Conservation (phyloP, 139 green algal species). For the Monoraphidium neglectum region DNA sequence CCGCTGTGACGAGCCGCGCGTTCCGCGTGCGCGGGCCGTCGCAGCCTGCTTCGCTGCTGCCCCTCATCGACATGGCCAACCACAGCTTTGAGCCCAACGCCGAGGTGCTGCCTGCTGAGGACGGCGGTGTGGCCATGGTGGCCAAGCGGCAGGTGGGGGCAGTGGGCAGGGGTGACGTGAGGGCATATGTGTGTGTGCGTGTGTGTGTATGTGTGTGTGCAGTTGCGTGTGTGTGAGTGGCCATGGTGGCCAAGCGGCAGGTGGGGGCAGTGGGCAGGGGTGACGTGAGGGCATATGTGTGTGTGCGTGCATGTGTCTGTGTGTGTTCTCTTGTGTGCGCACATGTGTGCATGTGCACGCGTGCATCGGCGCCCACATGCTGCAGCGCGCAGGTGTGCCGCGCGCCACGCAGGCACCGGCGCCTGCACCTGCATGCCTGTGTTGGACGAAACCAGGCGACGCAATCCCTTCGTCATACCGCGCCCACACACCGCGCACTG, state of each 20-base stretch:
- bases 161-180: background rate
- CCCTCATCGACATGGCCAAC: slow-evolving; percentile 87
- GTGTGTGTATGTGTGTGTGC: too few species aligned
- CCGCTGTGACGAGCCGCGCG: slow-evolving; percentile 68
- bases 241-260: slow-evolving; percentile 43
- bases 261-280: slow-evolving; percentile 10
- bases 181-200: background rate
- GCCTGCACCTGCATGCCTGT: too few species aligned
- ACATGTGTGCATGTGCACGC: slow-evolving; percentile 37
- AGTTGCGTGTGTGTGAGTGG: slow-evolving; percentile 8
- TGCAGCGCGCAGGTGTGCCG: too few species aligned
- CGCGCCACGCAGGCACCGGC: too few species aligned
- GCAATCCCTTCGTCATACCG: too few species aligned
- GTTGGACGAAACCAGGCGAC: too few species aligned
- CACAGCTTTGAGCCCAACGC: slow-evolving; percentile 71
- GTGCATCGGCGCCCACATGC: too few species aligned
- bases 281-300: slow-evolving; percentile 4
- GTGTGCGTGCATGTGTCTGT: too few species aligned
- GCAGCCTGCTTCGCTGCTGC: slow-evolving; percentile 72
- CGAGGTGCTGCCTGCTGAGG: slow-evolving; percentile 42
- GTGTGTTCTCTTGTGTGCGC: too few species aligned
- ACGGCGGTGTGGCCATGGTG: slow-evolving; percentile 41
- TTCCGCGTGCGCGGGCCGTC: slow-evolving; percentile 67
- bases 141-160: slow-evolving; percentile 37
- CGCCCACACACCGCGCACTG: too few species aligned